Evolutionary conservation across 139 green algal genomes (phyloP).

Genomic region (Diplosphaera chodatii): DNA sequence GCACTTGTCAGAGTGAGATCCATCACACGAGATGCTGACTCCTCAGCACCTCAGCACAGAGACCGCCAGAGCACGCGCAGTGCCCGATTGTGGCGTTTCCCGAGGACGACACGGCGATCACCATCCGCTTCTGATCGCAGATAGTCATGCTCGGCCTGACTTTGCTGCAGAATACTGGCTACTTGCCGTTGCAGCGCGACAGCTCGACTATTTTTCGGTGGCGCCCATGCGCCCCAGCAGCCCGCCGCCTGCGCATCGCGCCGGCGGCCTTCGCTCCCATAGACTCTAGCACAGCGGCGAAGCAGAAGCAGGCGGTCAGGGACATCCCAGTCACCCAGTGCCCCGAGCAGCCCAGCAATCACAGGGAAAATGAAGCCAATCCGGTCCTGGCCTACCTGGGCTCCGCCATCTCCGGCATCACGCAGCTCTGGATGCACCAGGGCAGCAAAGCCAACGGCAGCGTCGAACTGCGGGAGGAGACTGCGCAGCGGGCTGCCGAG

Average conservation of each 20-base stretch:
- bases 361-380: background rate
- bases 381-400: background rate
- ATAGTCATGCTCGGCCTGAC: too few species aligned
- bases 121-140: too few species aligned
- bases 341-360: background rate
- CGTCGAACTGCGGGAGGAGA: slow-evolving; percentile 12
- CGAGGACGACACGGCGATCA: too few species aligned
- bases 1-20: too few species aligned
- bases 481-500: background rate
- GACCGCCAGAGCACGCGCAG: too few species aligned
- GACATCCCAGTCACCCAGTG: background rate
- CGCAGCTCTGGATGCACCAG: background rate
- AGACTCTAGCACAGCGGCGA: background rate
- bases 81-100: too few species aligned
- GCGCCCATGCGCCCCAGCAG: too few species aligned
- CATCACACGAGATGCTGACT: too few species aligned
- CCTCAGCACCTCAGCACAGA: too few species aligned
- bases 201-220: too few species aligned
- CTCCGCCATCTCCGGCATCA: background rate
- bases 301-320: background rate
- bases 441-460: background rate
- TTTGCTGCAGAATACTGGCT: background rate
- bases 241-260: background rate
- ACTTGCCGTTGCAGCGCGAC: background rate
- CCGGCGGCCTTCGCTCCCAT: too few species aligned